Percentiles rank a stretch among this genome's conserved stretches.
These are phyloP conservation scores for Aspergillus calidoustus DNA, from an alignment of 2,329 filamentous ascomycete species.

Conservation along the genomic window DNA sequence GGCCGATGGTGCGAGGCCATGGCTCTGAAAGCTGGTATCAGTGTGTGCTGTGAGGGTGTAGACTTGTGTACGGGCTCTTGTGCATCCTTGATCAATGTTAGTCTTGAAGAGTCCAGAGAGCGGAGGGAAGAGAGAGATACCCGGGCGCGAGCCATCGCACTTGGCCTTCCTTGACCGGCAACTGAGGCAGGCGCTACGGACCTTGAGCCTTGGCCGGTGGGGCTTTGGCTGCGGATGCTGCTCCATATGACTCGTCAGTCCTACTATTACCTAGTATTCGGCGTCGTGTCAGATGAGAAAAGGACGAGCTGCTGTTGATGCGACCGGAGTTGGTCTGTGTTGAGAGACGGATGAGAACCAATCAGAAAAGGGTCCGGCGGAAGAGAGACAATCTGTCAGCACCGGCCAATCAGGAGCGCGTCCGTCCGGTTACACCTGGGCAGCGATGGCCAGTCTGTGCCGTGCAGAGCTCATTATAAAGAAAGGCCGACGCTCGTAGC, in stretches of 20 bases:
- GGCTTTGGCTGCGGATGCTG: background rate
- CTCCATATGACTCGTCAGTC: background rate
- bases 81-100: background rate
- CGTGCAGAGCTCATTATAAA: no score
- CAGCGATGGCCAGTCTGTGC: no score
- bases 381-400: no score
- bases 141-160: conserved; percentile 25
- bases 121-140: conserved; percentile 9
- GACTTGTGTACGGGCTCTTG: background rate
- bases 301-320: background rate
- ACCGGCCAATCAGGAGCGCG: no score
- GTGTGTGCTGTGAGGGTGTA: background rate
- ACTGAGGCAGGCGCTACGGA: conserved; percentile 23
- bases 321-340: no score
- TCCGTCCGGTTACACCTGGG: no score
- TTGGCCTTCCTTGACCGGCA: conserved; percentile 26
- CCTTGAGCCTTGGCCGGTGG: conserved; percentile 19
- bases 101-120: background rate
- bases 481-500: no score
- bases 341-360: no score
- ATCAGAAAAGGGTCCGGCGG: no score
- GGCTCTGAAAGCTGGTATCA: background rate
- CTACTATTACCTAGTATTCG: background rate
- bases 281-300: background rate
- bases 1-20: background rate